Conservation (phyloP, 495 filamentous ascomycete species). For the Opeltia flavorubescens region DNA sequence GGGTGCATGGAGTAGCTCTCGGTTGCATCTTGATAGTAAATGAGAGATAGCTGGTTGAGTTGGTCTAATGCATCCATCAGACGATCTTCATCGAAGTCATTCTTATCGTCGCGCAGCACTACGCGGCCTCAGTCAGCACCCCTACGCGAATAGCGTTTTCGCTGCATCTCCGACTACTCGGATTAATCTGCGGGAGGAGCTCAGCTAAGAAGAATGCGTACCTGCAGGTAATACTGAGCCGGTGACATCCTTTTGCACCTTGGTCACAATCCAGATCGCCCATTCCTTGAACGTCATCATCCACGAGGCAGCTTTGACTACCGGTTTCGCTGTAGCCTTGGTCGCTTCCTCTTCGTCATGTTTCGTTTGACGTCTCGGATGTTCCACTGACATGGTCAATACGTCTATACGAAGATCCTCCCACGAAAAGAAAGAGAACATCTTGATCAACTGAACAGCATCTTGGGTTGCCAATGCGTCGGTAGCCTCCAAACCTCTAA, state of each 20-base stretch:
- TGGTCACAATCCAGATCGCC: background rate
- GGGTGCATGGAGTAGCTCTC: slow-evolving; percentile 29
- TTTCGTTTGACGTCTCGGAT: slow-evolving; percentile 7
- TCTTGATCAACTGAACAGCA: slow-evolving; percentile 24
- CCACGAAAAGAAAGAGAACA: slow-evolving; percentile 26
- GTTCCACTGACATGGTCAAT: slow-evolving; percentile 14
- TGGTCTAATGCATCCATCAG: slow-evolving; percentile 15
- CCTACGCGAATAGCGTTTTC: too few species aligned
- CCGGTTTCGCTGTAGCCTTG: background rate
- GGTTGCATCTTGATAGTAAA: slow-evolving; percentile 14
- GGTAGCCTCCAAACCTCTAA: slow-evolving; percentile 12
- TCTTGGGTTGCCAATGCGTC: slow-evolving; percentile 15
- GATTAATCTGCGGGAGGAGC: too few species aligned
- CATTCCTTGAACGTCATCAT: slow-evolving; percentile 1
- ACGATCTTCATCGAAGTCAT: slow-evolving; percentile 9
- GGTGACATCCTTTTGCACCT: slow-evolving; percentile 9
- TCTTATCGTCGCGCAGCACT: slow-evolving; percentile 14
- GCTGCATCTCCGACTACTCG: too few species aligned
- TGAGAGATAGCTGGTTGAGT: slow-evolving; percentile 20
- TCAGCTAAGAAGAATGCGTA: too few species aligned
- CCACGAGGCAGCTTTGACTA: background rate
- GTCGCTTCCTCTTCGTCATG: background rate
- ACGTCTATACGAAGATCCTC: slow-evolving; percentile 23
- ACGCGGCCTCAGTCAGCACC: background rate
- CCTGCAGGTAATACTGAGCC: slow-evolving; percentile 10